Base-by-base conservation (phyloP, 768 basidiomycete species). In the Tremella mesenterica region DNA sequence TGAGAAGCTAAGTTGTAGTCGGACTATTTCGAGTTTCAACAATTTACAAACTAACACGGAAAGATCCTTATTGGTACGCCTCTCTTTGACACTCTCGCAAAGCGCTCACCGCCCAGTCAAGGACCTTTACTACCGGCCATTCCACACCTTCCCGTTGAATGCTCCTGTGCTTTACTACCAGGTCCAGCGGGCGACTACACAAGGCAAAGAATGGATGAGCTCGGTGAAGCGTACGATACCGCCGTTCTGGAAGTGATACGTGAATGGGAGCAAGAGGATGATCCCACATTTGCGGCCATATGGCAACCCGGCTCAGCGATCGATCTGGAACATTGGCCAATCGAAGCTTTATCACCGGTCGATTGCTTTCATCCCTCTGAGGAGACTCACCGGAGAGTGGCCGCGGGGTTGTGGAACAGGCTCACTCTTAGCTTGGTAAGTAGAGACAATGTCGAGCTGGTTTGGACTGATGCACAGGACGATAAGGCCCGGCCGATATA, bases 361-460 rank as follows among this genome's bases (percentile, higher is more conserved):
- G 70, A 71, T 38, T 71, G 70, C 43, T 71, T 69, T 50, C 70
- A 71, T 44, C 70, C 70, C 20, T 65, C 63, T 23, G 61, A 55
- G 25, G 38, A 44, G 14, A 64, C 59, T 2, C 70, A 71, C 53
- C 53, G 59, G 43, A 45, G 70, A 4, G 60, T 71, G 10, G 67
- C 63, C 10, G 61, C 59, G n/a, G 70, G 70, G n/a, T 50, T 71
- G 21, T 71, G 70, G 70, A 69, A 65, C 50, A 31, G 70, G 34
- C 41, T 71, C 44, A 61, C 60, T 8, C 20, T 63, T 50, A 34
- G 33, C 25, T 10, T 57, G 51, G 65, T 67, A 44, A 7, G 65
- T 60, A 20, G 1, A 29, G 44, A 20, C 8, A 48, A 5, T 39
- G 23, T 43, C 26, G 26, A 29, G 12, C 18, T 14, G 20, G 8